phyloP scores from a whole-genome alignment of 2,329 filamentous ascomycete species.

The Cordyceps farinosa region DNA sequence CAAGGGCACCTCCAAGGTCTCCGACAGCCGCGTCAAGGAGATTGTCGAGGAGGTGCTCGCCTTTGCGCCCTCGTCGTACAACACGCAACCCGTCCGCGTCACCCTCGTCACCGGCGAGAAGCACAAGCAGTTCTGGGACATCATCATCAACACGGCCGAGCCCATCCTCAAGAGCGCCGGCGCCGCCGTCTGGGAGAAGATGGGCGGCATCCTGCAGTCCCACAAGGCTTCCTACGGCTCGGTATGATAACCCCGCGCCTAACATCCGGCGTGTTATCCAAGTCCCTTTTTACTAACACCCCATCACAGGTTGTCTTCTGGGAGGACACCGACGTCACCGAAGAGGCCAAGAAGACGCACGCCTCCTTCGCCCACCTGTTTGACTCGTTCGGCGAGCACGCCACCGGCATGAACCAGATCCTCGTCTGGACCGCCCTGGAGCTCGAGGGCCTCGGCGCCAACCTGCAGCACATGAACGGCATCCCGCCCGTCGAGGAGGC shows the following conservation, averaged over 20 bases:
- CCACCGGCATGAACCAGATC: conserved; percentile 74
- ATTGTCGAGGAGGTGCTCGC: conserved; percentile 62
- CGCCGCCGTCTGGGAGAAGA: conserved; percentile 10
- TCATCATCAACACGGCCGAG: conserved; percentile 62
- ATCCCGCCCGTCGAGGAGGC: conserved; percentile 46
- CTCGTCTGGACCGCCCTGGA: conserved; percentile 78
- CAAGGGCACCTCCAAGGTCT: conserved; percentile 55
- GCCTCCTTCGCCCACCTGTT: conserved; percentile 76
- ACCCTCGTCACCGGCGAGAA: conserved; percentile 77
- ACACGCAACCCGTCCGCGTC: conserved; percentile 77
- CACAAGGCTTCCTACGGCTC: conserved; percentile 17
- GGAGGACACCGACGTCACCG: conserved; percentile 67
- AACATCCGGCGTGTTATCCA: too few species aligned
- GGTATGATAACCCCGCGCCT: too few species aligned
- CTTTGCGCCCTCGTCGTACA: conserved; percentile 78
- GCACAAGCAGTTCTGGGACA: conserved; percentile 85
- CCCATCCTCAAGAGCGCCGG: conserved; percentile 26
- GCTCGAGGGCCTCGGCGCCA: conserved; percentile 78
- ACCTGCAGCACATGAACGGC: conserved; percentile 92
- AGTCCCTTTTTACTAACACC: conserved; percentile 38
- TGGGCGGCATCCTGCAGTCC: conserved; percentile 26
- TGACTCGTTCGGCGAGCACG: conserved; percentile 71
- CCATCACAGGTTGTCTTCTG: conserved; percentile 80
- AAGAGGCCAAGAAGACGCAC: conserved; percentile 64
- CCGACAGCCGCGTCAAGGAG: conserved; percentile 56